A percentile compares a stretch with the other conserved stretches of the same genome.
Conservation (phyloP, 2,329 filamentous ascomycete genomes). For the Trichoderma endophyticum region DNA sequence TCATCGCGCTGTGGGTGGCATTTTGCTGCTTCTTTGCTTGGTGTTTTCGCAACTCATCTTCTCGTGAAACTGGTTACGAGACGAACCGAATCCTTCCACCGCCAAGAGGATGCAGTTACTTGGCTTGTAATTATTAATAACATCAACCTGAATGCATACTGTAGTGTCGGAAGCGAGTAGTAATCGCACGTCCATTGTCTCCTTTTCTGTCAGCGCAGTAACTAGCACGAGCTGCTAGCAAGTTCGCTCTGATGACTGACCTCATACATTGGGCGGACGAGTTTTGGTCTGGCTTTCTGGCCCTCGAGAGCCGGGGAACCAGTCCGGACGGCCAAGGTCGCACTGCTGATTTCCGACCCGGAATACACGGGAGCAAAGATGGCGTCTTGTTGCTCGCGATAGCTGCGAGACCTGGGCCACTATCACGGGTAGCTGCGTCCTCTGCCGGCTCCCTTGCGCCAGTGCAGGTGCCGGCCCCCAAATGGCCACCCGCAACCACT, state of each 20-base stretch:
- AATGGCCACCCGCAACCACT: background rate
- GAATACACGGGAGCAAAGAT: slow-evolving; percentile 2
- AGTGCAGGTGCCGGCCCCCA: background rate
- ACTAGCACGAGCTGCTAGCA: background rate
- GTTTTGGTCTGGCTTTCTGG: background rate
- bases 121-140: background rate
- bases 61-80: background rate
- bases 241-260: background rate
- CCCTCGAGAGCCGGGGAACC: background rate
- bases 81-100: background rate
- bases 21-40: background rate
- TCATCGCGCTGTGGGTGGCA: background rate
- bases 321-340: background rate
- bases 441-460: background rate
- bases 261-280: background rate
- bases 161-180: background rate
- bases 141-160: background rate
- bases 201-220: background rate
- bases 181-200: background rate
- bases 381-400: background rate
- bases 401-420: background rate
- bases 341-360: slow-evolving; percentile 9
- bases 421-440: background rate
- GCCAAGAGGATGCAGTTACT: background rate
- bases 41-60: background rate